Base-by-base conservation (phyloP, 371 early-diverging fungal species). In the Mucor circinelloides region DNA sequence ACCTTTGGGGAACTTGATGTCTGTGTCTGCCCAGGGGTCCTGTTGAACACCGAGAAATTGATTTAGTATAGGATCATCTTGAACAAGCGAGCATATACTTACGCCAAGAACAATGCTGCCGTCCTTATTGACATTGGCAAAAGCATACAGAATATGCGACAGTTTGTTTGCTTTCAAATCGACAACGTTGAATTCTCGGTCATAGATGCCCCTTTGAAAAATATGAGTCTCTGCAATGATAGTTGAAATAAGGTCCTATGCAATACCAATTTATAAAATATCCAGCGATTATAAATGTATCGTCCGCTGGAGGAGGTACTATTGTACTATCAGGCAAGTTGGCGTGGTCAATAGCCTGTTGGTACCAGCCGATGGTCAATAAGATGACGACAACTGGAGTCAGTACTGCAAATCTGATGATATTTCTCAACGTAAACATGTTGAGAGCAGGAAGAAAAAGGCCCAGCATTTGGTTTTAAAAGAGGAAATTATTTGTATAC, bases 101-200 rank as follows among this genome's bases (percentile, higher is more conserved):
- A 85, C 87, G 73, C 90, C 85, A 6, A 90, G 78, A 21, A 87
- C 72, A 13, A 91, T 84, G 1, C 76, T 77, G 56, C 91, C 88
- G 68, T 90, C 83, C 5, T 74, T 79, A 42, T 85, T 76, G 23
- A 95, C 80, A 75, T 95, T 93, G 48, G 93, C 92, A 84, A 97
- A 97, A 25, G 93, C 94, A 75, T 97, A 96, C 72, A 93, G 90
- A 58, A 97, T 60, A 62, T 93, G 92, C 25, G 91, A 90, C 58
- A 93, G 70, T 63, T 89, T 85, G 23, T 82, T 78, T 30, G 80
- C 84, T 12, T 77, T 40, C 15, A 93, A 67, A 65, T 91, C 86
- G 23, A 80, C 66, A 12, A 90, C 89, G 63, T 80, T 77, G 65
- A 84, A 88, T 44, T 81, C 75, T 67, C 92, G 83, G 66, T 83